Conservation (phyloP, 108 stramenopile genomes). For the Skeletonema marinoi region DNA sequence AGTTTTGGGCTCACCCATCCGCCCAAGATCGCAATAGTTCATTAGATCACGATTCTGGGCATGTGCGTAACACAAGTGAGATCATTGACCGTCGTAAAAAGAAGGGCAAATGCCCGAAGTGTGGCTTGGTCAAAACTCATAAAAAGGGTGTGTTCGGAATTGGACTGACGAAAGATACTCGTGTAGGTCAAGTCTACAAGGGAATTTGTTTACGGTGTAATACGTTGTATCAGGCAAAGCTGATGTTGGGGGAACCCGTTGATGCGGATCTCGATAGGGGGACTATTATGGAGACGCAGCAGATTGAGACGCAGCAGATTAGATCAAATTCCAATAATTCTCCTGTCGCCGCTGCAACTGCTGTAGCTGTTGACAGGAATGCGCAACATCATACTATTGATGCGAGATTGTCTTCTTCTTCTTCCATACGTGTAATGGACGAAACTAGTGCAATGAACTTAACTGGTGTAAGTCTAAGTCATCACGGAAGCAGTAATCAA, state of each 20-base stretch:
- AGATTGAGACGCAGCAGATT: not conserved
- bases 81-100: not conserved
- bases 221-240: conserved; percentile 14
- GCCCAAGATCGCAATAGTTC: not conserved
- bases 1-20: not conserved
- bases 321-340: not conserved
- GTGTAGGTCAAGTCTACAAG: conserved; percentile 33
- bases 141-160: not conserved
- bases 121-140: conserved; percentile 12
- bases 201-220: conserved; percentile 36
- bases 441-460: no score
- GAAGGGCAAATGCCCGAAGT: conserved; percentile 10
- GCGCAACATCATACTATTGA: not conserved
- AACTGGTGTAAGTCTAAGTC: no score
- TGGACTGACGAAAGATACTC: not conserved
- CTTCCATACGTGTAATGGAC: no score
- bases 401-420: no score
- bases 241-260: conserved; percentile 7
- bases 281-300: not conserved
- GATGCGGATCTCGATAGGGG: not conserved
- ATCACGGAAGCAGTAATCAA: not conserved
- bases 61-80: conserved; percentile 9
- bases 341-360: not conserved
- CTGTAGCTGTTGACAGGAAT: not conserved
- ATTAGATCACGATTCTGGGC: not conserved